Percentiles rank a stretch among this genome's conserved stretches.
phyloP scores from a whole-genome alignment of 371 early-diverging fungal genomes.

The Entomophthora muscae region DNA sequence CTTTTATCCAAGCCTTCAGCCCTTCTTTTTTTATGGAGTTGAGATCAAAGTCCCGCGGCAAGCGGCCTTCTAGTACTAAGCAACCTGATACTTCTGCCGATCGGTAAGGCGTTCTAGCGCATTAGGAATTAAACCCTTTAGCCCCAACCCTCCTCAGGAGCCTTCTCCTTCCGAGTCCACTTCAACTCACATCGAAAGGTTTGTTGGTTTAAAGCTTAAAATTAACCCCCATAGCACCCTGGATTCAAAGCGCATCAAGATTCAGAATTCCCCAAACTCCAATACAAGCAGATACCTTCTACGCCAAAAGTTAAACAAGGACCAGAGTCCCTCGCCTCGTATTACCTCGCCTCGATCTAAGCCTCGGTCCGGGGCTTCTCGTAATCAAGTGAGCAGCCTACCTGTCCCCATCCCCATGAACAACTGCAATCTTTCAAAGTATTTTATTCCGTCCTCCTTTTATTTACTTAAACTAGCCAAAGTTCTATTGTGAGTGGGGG shows the following conservation, averaged over 20 bases:
- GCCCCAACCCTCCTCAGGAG: not conserved
- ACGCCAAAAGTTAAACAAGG: not conserved
- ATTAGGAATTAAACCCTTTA: not conserved
- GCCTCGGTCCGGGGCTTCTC: not conserved
- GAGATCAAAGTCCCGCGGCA: not conserved
- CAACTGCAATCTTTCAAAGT: not conserved
- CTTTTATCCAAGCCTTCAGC: no score
- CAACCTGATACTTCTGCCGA: not conserved
- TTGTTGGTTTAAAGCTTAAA: not conserved
- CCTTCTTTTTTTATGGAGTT: not conserved
- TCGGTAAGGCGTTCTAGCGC: not conserved
- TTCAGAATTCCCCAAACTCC: not conserved
- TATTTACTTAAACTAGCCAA: not conserved
- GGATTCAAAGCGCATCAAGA: not conserved
- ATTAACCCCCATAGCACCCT: not conserved
- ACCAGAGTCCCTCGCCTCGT: not conserved
- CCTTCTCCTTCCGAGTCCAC: not conserved
- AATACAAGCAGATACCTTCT: not conserved
- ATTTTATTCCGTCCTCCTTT: not conserved
- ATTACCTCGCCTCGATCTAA: not conserved
- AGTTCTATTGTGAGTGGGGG: not conserved
- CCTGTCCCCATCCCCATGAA: not conserved
- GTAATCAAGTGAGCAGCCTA: not conserved
- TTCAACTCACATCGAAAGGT: not conserved
- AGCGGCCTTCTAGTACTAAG: not conserved